Percentiles rank a stretch among this genome's conserved stretches.
These are phyloP conservation scores for Santalum album DNA, from an alignment of 164 flowering plant species.

Conservation along the genomic window DNA sequence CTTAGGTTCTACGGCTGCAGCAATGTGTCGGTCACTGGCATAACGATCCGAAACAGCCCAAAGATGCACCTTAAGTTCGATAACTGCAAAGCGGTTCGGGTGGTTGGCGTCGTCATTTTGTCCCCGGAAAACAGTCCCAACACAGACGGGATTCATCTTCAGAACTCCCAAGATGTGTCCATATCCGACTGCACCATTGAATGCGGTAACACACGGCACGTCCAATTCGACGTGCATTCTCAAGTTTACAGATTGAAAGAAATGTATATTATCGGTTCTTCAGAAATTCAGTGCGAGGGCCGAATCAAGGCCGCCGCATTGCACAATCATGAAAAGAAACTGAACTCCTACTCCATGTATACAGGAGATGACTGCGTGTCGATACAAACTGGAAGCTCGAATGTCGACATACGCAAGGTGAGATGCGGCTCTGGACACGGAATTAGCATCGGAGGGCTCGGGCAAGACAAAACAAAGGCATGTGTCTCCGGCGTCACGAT, in stretches of 20 bases:
- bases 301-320: too few species aligned
- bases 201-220: constrained; percentile 19
- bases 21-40: constrained; percentile 13
- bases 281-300: too few species aligned
- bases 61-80: constrained; percentile 39
- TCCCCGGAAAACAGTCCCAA: constrained; percentile 39
- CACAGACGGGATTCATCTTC: constrained; percentile 44
- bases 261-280: too few species aligned
- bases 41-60: constrained; percentile 31
- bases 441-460: constrained; percentile 49
- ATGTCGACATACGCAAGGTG: constrained; percentile 24
- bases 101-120: constrained; percentile 16
- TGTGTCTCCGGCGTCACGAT: constrained; percentile 46
- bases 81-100: constrained; percentile 23
- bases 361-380: constrained; percentile 50
- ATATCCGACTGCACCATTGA: constrained; percentile 24
- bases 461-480: constrained; percentile 35
- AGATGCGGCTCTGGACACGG: constrained; percentile 51
- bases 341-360: not conserved
- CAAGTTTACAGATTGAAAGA: too few species aligned
- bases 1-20: not conserved
- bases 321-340: not conserved
- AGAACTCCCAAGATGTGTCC: constrained; percentile 28
- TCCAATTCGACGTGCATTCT: not conserved
- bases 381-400: constrained; percentile 37